Conservation (phyloP, 805 yeast genomes). For the Wickerhamiella shivajii region DNA sequence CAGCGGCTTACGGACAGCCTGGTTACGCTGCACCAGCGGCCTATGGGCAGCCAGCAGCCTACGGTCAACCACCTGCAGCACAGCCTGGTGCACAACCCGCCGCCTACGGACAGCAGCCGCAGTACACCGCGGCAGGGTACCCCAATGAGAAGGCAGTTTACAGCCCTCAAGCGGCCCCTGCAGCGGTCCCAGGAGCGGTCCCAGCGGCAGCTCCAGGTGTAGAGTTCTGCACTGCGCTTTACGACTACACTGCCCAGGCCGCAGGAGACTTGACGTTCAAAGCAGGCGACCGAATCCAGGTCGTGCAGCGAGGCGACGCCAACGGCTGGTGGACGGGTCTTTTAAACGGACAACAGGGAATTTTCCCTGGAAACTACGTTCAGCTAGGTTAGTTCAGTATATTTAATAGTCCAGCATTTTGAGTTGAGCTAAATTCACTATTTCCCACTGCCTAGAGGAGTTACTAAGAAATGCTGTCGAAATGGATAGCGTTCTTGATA, state of each 20-base stretch:
- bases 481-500: constrained; percentile 1
- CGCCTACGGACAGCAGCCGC: constrained; percentile 18
- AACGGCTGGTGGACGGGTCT: constrained; percentile 99
- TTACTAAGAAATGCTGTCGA: no score
- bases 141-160: constrained; percentile 19
- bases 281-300: constrained; percentile 76
- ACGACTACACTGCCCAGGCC: constrained; percentile 86
- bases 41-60: constrained; percentile 15
- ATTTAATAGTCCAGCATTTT: background rate
- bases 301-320: constrained; percentile 71
- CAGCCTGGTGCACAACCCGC: constrained; percentile 19
- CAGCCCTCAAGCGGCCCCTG: constrained; percentile 11
- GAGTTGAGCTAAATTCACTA: no score
- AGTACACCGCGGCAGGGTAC: constrained; percentile 18
- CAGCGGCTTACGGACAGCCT: constrained; percentile 15
- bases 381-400: constrained; percentile 30
- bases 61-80: constrained; percentile 13
- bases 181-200: constrained; percentile 11
- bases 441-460: no score
- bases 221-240: constrained; percentile 63
- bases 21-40: constrained; percentile 16
- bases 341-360: constrained; percentile 72
- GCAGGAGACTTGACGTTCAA: constrained; percentile 78
- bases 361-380: constrained; percentile 94
- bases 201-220: constrained; percentile 23